These are phyloP conservation scores for Metschnikowia continentalis DNA, from an alignment of 805 yeast species.

Conservation along the genomic window DNA sequence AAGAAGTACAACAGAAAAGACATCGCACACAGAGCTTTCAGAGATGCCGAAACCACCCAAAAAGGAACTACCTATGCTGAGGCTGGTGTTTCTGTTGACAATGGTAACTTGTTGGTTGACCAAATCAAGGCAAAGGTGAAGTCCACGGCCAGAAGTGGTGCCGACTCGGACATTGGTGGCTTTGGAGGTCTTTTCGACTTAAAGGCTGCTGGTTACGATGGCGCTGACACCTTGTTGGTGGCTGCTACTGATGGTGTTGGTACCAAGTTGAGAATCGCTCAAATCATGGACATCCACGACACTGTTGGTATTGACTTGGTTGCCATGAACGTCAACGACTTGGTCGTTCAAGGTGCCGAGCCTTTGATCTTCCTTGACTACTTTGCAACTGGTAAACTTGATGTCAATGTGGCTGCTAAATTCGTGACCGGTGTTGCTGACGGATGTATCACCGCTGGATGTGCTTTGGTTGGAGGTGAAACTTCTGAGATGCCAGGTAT, in stretches of 20 bases:
- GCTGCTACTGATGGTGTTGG: conserved; percentile 99
- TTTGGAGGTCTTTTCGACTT: conserved; percentile 96
- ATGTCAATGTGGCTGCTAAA: conserved; percentile 74
- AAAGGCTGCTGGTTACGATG: conserved; percentile 79
- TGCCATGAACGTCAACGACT: conserved; percentile 98
- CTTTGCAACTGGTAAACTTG: conserved; percentile 92
- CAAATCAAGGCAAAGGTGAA: conserved; percentile 86
- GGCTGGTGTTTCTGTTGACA: conserved; percentile 97
- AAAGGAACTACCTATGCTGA: conserved; percentile 77
- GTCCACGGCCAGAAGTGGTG: conserved; percentile 91
- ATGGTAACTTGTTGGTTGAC: conserved; percentile 87
- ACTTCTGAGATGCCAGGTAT: conserved; percentile 99
- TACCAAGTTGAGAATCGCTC: conserved; percentile 92
- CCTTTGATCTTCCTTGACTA: conserved; percentile 93
- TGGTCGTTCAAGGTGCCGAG: conserved; percentile 98
- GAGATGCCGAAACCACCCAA: conserved; percentile 37
- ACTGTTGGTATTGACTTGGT: conserved; percentile 99
- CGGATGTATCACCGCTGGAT: conserved; percentile 91
- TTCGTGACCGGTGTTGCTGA: conserved; percentile 95
- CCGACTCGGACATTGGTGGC: conserved; percentile 98
- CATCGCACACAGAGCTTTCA: conserved; percentile 94
- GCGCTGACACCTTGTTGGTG: conserved; percentile 76
- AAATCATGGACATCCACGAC: conserved; percentile 78
- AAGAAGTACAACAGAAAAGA: conserved; percentile 85
- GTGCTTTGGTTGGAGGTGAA: conserved; percentile 99